phyloP scores from a whole-genome alignment of 352 stramenopile species.

The Saprolegnia parasitica region DNA sequence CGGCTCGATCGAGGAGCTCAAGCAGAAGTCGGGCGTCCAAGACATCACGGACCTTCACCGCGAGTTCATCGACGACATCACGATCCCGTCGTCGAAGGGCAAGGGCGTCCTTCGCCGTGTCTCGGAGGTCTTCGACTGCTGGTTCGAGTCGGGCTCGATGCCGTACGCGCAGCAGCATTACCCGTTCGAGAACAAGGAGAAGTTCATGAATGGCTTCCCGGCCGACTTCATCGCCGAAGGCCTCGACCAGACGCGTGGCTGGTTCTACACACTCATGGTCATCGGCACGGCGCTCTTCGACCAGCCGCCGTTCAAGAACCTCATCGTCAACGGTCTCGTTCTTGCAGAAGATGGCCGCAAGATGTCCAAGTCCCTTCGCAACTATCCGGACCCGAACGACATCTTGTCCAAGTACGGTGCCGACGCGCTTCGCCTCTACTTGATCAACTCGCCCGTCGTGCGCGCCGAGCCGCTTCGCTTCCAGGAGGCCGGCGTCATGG shows the following conservation, averaged over 20 bases:
- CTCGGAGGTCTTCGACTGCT: conserved; percentile 97
- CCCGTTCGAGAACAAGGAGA: conserved; percentile 99
- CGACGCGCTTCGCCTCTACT: conserved; percentile 98
- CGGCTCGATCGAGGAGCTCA: conserved; percentile 95
- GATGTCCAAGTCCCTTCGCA: conserved; percentile 99
- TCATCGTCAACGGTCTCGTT: conserved; percentile 99
- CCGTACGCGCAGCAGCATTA: conserved; percentile 99
- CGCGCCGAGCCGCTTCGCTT: conserved; percentile 98
- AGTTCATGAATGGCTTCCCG: conserved; percentile 95
- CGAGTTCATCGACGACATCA: conserved; percentile 97
- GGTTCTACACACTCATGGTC: conserved; percentile 99
- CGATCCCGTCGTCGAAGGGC: conserved; percentile 93
- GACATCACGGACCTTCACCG: conserved; percentile 95
- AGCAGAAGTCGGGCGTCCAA: conserved; percentile 90
- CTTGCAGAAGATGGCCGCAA: conserved; percentile 99
- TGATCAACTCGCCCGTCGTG: conserved; percentile 99
- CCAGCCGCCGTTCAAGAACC: conserved; percentile 99
- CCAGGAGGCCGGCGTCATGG: conserved; percentile 92
- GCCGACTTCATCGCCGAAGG: conserved; percentile 99
- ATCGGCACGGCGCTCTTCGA: conserved; percentile 98
- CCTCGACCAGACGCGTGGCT: conserved; percentile 98
- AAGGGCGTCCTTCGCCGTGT: conserved; percentile 83
- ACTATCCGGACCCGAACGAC: conserved; percentile 94
- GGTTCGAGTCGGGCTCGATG: conserved; percentile 99
- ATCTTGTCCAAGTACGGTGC: conserved; percentile 97